Conservation (phyloP, 1,139 yeast genomes). For the Pichia sp. region DNA sequence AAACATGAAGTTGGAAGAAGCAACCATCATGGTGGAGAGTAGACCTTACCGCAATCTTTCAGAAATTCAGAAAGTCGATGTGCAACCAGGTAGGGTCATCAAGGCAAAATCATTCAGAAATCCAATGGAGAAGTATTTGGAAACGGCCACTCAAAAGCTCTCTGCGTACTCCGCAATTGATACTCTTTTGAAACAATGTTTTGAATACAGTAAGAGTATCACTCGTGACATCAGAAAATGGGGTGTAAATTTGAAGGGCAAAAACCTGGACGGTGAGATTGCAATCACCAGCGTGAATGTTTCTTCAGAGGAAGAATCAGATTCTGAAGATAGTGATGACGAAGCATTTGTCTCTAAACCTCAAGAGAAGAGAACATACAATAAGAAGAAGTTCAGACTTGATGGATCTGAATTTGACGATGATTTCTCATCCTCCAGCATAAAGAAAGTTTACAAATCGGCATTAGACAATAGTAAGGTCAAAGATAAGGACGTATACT, state of each 20-base stretch:
- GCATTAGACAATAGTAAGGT: conserved; percentile 5
- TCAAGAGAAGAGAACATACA: conserved; percentile 3
- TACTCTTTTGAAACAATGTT: conserved; percentile 76
- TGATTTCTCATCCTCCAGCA: conserved; percentile 3
- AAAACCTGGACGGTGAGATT: conserved; percentile 40
- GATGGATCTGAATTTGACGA: conserved; percentile 19
- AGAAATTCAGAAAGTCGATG: conserved; percentile 46
- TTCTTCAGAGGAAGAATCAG: conserved; percentile 14
- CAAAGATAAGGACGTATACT: conserved; percentile 34
- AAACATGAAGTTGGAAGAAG: conserved; percentile 60
- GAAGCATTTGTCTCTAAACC: conserved; percentile 3
- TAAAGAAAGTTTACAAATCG: conserved; percentile 8
- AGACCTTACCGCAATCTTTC: conserved; percentile 65
- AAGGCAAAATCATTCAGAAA: conserved; percentile 8
- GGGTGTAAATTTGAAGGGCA: conserved; percentile 74
- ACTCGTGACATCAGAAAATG: conserved; percentile 69
- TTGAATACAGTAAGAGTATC: conserved; percentile 65
- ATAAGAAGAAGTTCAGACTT: conserved; percentile 8
- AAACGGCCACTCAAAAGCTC: conserved; percentile 59
- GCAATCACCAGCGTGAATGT: conserved; percentile 45
- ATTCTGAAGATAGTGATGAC: not conserved
- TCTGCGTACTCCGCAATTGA: conserved; percentile 94
- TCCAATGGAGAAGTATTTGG: conserved; percentile 52
- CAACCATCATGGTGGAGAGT: conserved; percentile 48
- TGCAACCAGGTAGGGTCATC: conserved; percentile 27